Evolutionary conservation across 768 basidiomycete genomes (phyloP).

Genomic region (Russula sp.): DNA sequence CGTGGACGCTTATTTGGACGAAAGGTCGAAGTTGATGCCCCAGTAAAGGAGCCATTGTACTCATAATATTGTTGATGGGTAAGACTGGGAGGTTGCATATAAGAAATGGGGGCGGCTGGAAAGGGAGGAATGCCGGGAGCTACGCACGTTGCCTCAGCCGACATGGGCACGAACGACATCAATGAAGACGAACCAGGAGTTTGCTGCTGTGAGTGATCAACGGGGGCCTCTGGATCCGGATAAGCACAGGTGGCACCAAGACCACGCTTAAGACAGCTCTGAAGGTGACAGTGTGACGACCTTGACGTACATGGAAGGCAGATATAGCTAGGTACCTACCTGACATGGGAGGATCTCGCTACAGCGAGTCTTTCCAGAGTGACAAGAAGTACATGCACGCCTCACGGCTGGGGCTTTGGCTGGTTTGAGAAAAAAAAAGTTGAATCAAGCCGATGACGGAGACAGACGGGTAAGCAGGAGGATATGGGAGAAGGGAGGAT

Average conservation of each 20-base stretch:
- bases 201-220: slow-evolving; percentile 20
- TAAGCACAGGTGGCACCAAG: slow-evolving; percentile 64
- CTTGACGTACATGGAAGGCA: slow-evolving; percentile 8
- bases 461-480: not conserved
- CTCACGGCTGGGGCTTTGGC: slow-evolving; percentile 79
- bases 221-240: slow-evolving; percentile 58
- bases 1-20: slow-evolving; percentile 76
- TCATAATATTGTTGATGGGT: slow-evolving; percentile 66
- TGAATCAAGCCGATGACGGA: not conserved
- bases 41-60: slow-evolving; percentile 46
- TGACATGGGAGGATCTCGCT: slow-evolving; percentile 79
- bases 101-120: slow-evolving; percentile 34
- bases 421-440: slow-evolving; percentile 27
- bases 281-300: slow-evolving; percentile 8
- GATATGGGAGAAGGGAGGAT: not conserved
- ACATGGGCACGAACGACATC: slow-evolving; percentile 20
- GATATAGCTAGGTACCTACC: slow-evolving; percentile 33
- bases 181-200: slow-evolving; percentile 21
- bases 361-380: slow-evolving; percentile 76
- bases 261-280: slow-evolving; percentile 81
- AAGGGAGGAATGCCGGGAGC: slow-evolving; percentile 30
- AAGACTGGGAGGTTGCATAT: slow-evolving; percentile 33
- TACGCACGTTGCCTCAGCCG: slow-evolving; percentile 27
- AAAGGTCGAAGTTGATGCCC: slow-evolving; percentile 67
- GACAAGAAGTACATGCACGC: slow-evolving; percentile 73